phyloP scores from a whole-genome alignment of 306 rosid genomes.

The Castanea sativa region DNA sequence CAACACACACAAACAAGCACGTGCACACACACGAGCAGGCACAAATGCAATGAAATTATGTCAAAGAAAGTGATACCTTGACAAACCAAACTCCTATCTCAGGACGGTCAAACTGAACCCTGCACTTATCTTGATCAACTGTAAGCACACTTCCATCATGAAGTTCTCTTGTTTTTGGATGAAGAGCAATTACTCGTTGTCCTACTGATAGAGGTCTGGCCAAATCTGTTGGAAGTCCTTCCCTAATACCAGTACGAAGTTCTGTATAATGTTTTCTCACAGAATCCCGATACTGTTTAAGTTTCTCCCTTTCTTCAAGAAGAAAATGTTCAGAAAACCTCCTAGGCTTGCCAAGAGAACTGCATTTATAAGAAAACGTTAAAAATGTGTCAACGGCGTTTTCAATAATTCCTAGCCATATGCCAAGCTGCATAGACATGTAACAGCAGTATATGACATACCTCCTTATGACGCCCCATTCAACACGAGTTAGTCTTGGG shows the following conservation, averaged over 20 bases:
- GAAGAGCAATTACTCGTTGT: constrained; percentile 82
- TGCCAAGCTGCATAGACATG: constrained; percentile 7
- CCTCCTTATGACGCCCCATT: constrained; percentile 95
- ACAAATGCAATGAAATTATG: not conserved
- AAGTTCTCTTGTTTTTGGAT: constrained; percentile 87
- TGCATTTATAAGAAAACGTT: constrained; percentile 40
- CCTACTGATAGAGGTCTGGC: constrained; percentile 90
- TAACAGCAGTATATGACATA: constrained; percentile 25
- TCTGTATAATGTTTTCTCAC: constrained; percentile 82
- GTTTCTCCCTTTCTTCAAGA: constrained; percentile 74
- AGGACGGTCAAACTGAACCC: constrained; percentile 83
- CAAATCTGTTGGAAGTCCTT: constrained; percentile 95
- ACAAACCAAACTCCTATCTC: constrained; percentile 90
- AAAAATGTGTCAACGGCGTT: constrained; percentile 6
- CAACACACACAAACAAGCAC: no score
- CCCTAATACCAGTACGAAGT: constrained; percentile 60
- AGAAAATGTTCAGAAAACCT: constrained; percentile 87
- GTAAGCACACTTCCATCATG: constrained; percentile 91
- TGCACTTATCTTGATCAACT: constrained; percentile 80
- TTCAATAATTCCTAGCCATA: constrained; percentile 1
- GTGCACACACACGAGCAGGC: not conserved
- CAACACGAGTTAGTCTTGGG: constrained; percentile 83
- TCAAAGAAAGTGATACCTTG: constrained; percentile 53
- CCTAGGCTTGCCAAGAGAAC: constrained; percentile 97
- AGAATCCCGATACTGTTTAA: constrained; percentile 74